phyloP scores from a whole-genome alignment of 2,329 filamentous ascomycete species.

The Orbilia blumenaviensis region DNA sequence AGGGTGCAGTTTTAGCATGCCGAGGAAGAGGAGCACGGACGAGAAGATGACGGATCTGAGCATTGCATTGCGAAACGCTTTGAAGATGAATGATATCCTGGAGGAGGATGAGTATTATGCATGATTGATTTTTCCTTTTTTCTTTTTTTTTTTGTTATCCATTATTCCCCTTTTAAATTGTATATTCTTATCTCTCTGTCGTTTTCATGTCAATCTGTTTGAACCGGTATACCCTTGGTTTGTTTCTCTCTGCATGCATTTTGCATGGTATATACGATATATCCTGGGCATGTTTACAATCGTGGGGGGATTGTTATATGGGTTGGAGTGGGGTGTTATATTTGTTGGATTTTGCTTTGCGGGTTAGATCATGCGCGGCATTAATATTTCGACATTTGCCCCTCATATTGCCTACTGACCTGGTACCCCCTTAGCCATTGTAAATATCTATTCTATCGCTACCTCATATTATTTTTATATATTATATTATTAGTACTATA shows the following conservation, averaged over 20 bases:
- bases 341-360: background rate
- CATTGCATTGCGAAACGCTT: slow-evolving; percentile 31
- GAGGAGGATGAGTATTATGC: slow-evolving; percentile 40
- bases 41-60: slow-evolving; percentile 40
- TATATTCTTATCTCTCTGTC: background rate
- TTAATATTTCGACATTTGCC: background rate
- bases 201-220: background rate
- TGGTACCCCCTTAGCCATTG: background rate
- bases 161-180: background rate
- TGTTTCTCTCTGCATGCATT: no score
- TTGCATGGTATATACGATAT: slow-evolving; percentile 4
- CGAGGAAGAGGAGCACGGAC: slow-evolving; percentile 12
- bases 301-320: background rate
- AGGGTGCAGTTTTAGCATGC: background rate
- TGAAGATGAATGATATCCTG: slow-evolving; percentile 47
- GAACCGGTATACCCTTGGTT: no score
- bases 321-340: background rate
- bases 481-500: background rate
- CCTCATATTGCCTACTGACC: background rate
- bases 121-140: background rate
- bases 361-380: no score
- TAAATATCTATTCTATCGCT: no score
- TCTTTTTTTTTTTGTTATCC: background rate
- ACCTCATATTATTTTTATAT: no score
- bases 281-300: background rate